Evolutionary conservation across 1,139 yeast genomes (phyloP), one percentile per base, ranked within the genome.

Genomic region (Suhomyces coccinellae): DNA sequence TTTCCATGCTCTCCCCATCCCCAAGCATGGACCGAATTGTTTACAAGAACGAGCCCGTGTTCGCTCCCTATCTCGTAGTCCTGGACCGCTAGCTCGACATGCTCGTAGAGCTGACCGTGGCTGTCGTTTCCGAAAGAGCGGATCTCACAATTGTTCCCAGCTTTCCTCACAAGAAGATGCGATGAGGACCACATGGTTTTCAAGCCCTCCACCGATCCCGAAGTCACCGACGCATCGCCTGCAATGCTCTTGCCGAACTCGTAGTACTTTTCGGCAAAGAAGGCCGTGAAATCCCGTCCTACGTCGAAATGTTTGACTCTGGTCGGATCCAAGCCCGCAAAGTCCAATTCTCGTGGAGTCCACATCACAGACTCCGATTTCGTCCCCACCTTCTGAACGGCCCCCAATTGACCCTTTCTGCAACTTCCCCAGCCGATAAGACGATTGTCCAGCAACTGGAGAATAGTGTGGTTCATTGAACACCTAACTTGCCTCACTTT

Each of bases 1-100:
- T 93, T 93, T 0, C 99, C 98, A 61, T 93, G 99, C 60, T 93
- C 99, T 22, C 97, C 97, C 99, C 99, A 93, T 0, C 99, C 99
- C 98, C 98, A 93, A 3, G 91, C 78, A 45, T 59, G 69, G 0
- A 87, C 82, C 6, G 53, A 48, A 38, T 67, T 50, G 0, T 52
- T 41, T 0, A 58, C 40, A 1, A 73, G 52, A 2, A 80, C 61
- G 17, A 88, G 58, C 0, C 95, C 95, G 62, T 93, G 99, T 58
- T 93, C 99, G 58, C 96, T 88, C 1, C 99, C 99, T 2, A 80
- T 74, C 0, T 73, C 71, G 46, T 71, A 67, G 0, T 36, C 38
- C 6, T 40, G 49, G 8, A 57, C 40, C 3, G 34, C 41, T 26
- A 2, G 40, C 40, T n/a, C 51, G 14, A 14, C 45, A 7, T 38